A percentile compares a stretch with the other conserved stretches of the same genome.
These are phyloP conservation scores for Leccinum aurantiacum DNA, from an alignment of 768 basidiomycete species.

Conservation along the genomic window DNA sequence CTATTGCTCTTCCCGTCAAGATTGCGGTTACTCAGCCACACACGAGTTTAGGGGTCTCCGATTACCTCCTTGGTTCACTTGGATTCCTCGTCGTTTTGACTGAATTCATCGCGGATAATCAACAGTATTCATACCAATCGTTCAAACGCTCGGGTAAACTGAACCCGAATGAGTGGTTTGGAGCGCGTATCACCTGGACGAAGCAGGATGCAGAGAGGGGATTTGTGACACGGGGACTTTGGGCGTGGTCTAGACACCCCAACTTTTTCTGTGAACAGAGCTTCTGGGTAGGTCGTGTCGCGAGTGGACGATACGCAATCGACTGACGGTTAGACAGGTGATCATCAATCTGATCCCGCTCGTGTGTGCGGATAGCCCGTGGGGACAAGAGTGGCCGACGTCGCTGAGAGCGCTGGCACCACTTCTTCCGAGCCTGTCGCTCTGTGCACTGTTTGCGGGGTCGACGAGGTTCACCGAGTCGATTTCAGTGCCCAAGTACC, in stretches of 20 bases:
- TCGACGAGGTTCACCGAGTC: slow-evolving; percentile 82
- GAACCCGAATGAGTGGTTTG: slow-evolving; percentile 54
- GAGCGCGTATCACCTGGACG: slow-evolving; percentile 66
- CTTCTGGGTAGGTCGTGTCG: slow-evolving; percentile 64
- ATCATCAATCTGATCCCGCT: slow-evolving; percentile 70
- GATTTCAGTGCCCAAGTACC: slow-evolving; percentile 76
- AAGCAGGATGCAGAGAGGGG: slow-evolving; percentile 71
- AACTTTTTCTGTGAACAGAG: slow-evolving; percentile 90
- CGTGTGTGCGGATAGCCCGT: slow-evolving; percentile 39
- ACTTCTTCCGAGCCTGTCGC: slow-evolving; percentile 55
- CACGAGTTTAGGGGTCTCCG: slow-evolving; percentile 51
- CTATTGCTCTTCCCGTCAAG: slow-evolving; percentile 63
- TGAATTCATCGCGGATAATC: slow-evolving; percentile 89
- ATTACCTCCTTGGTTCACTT: slow-evolving; percentile 58
- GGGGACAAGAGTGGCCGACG: slow-evolving; percentile 21
- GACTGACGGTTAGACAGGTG: slow-evolving; percentile 42
- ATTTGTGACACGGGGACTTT: slow-evolving; percentile 82
- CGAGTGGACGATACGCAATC: background rate
- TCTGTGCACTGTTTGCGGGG: slow-evolving; percentile 71
- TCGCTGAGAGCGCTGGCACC: slow-evolving; percentile 34
- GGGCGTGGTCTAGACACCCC: slow-evolving; percentile 87
- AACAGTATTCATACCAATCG: slow-evolving; percentile 82
- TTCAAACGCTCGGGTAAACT: slow-evolving; percentile 58
- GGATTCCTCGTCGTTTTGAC: slow-evolving; percentile 58
- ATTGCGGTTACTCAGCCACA: slow-evolving; percentile 56